A percentile compares a stretch with the other conserved stretches of the same genome.
Evolutionary conservation across 352 stramenopile genomes (phyloP).

Genomic region (Hyaloperonospora arabidopsidis): DNA sequence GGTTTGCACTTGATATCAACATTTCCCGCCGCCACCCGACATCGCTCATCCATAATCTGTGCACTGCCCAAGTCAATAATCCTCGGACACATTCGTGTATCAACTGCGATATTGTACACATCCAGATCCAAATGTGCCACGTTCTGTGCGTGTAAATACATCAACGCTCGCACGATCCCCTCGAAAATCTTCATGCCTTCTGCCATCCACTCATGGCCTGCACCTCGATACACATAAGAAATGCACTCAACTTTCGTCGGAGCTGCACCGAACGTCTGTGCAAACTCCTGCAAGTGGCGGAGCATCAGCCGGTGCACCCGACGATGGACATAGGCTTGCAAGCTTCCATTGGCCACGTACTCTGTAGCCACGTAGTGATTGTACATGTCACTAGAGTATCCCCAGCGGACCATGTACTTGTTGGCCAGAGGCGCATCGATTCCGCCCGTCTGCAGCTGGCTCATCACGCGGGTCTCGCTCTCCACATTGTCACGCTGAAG

Average conservation of each 20-base stretch:
- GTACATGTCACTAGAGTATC: conserved; percentile 54
- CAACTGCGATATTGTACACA: conserved; percentile 81
- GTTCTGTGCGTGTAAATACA: conserved; percentile 71
- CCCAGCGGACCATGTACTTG: conserved; percentile 71
- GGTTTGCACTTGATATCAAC: conserved; percentile 82
- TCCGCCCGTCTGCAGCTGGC: conserved; percentile 63
- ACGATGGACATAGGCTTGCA: conserved; percentile 64
- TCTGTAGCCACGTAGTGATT: conserved; percentile 83
- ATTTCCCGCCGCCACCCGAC: conserved; percentile 44
- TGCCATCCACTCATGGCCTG: conserved; percentile 72
- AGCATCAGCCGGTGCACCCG: conserved; percentile 64
- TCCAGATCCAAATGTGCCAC: conserved; percentile 78
- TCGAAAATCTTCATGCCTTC: conserved; percentile 63
- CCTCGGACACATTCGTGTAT: conserved; percentile 40
- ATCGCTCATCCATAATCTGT: conserved; percentile 67
- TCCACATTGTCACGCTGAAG: conserved; percentile 76
- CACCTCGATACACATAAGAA: conserved; percentile 63
- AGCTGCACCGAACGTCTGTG: conserved; percentile 40
- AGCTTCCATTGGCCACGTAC: conserved; percentile 70
- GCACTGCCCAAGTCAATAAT: conserved; percentile 78
- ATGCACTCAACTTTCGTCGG: conserved; percentile 77
- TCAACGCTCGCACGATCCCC: conserved; percentile 56
- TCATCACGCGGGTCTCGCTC: conserved; percentile 75
- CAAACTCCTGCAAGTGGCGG: conserved; percentile 61
- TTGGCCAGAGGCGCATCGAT: conserved; percentile 66